These are phyloP conservation scores for Jaenimonas drosophilae DNA, from an alignment of 208 protist species.

Conservation along the genomic window DNA sequence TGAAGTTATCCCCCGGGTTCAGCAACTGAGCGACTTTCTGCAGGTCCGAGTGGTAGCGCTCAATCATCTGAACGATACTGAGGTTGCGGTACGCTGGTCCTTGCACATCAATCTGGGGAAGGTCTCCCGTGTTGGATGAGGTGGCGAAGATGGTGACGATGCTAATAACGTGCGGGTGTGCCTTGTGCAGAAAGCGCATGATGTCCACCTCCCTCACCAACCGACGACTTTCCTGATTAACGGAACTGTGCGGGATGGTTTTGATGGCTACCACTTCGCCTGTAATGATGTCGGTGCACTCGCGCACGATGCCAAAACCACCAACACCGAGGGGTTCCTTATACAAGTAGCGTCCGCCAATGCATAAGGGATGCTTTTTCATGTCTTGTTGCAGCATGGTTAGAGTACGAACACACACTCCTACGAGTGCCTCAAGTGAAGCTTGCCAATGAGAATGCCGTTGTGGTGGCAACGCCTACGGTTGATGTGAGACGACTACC, in stretches of 20 bases:
- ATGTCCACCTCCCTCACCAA: slow-evolving; percentile 95
- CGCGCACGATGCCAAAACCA: slow-evolving; percentile 96
- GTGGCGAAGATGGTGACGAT: slow-evolving; percentile 94
- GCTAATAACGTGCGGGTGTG: slow-evolving; percentile 92
- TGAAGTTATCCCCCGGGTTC: slow-evolving; percentile 33
- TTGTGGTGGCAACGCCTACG: too few relatives aligned
- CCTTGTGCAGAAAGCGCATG: slow-evolving; percentile 90
- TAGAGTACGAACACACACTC: too few relatives aligned
- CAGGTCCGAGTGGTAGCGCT: slow-evolving; percentile 33
- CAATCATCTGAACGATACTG: slow-evolving; percentile 11
- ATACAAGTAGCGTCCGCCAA: slow-evolving; percentile 69
- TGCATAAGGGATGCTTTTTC: slow-evolving; percentile 1
- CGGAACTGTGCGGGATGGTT: slow-evolving; percentile 71
- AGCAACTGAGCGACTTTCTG: slow-evolving; percentile 12
- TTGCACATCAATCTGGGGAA: slow-evolving; percentile 21
- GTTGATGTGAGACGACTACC: too few relatives aligned
- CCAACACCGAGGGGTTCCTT: slow-evolving; percentile 80
- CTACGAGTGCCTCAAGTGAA: too few relatives aligned
- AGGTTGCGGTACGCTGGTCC: slow-evolving; percentile 20
- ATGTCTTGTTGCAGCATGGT: neutral
- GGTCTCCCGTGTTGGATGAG: slow-evolving; percentile 51
- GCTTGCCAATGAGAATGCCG: too few relatives aligned
- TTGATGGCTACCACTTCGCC: slow-evolving; percentile 83
- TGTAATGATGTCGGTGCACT: slow-evolving; percentile 81
- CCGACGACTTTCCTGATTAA: slow-evolving; percentile 88